A percentile compares a stretch with the other conserved stretches of the same genome.
Conservation (phyloP, 2,329 filamentous ascomycete species). For the Metarhizium robertsii region DNA sequence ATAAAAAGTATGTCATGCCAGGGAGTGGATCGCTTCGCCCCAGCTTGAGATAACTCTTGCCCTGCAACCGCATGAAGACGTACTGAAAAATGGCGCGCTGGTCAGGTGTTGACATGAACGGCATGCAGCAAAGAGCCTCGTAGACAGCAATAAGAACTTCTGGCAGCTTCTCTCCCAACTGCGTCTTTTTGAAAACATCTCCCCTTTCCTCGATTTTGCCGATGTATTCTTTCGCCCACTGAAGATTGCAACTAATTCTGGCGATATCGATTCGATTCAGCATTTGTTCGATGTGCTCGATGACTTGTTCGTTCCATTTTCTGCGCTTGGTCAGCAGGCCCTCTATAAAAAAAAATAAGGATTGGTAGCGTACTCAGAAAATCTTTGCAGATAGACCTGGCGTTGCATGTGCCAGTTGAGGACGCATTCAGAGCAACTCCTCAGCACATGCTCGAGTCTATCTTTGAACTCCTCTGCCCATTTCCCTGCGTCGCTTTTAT, state of each 20-base stretch:
- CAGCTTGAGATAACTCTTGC: constrained; percentile 69
- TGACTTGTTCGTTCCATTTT: constrained; percentile 39
- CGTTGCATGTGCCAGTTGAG: constrained; percentile 66
- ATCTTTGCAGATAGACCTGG: constrained; percentile 49
- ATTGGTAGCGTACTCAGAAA: constrained; percentile 42
- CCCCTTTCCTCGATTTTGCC: constrained; percentile 39
- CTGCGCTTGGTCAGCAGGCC: constrained; percentile 18
- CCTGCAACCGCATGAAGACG: constrained; percentile 66
- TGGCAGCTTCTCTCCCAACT: constrained; percentile 37
- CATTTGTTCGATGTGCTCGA: constrained; percentile 42
- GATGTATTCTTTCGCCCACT: constrained; percentile 46
- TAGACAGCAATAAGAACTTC: constrained; percentile 72
- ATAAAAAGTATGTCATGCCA: constrained; percentile 77
- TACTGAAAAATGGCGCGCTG: constrained; percentile 59
- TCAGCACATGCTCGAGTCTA: constrained; percentile 49
- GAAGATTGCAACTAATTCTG: constrained; percentile 51
- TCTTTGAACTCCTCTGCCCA: constrained; percentile 51
- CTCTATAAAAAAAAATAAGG: background rate
- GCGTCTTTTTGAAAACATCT: constrained; percentile 35
- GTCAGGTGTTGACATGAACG: constrained; percentile 55
- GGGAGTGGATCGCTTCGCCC: constrained; percentile 65
- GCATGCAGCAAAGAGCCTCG: constrained; percentile 76
- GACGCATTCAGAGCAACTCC: constrained; percentile 60
- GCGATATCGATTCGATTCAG: constrained; percentile 51
- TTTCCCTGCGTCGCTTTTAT: constrained; percentile 47